Evolutionary conservation across 345 rosid genomes (phyloP).

Genomic region (Punica granatum): DNA sequence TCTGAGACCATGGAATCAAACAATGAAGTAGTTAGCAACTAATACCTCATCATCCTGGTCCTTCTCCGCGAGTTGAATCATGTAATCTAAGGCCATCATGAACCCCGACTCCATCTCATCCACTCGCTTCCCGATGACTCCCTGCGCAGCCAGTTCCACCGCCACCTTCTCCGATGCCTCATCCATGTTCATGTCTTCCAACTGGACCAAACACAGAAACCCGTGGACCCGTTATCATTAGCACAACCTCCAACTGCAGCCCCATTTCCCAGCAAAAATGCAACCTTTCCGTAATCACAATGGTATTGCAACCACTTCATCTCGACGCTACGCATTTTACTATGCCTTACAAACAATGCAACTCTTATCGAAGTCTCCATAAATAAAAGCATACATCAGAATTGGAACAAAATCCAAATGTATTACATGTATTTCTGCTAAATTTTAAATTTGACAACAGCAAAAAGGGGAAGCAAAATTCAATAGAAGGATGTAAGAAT

Average conservation of each 20-base stretch:
- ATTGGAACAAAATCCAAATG: too few species aligned
- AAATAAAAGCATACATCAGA: too few species aligned
- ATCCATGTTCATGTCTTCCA: constrained; percentile 84
- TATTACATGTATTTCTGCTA: too few species aligned
- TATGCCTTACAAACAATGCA: too few species aligned
- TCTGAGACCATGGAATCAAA: background rate
- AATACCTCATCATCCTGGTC: constrained; percentile 81
- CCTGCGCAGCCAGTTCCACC: constrained; percentile 85
- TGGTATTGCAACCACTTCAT: too few species aligned
- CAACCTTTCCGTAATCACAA: background rate
- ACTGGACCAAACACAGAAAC: constrained; percentile 28
- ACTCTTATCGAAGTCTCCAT: too few species aligned
- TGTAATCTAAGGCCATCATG: constrained; percentile 93
- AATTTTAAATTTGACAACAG: too few species aligned
- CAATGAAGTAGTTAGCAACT: background rate
- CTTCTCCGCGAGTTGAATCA: constrained; percentile 75
- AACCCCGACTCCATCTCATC: constrained; percentile 95
- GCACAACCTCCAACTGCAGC: background rate
- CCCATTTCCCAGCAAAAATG: background rate
- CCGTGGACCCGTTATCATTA: background rate
- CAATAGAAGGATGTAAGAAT: too few species aligned
- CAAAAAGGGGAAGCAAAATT: too few species aligned
- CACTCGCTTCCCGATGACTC: constrained; percentile 87
- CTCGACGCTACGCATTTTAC: too few species aligned
- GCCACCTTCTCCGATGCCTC: constrained; percentile 86